Percentiles rank a stretch among this genome's conserved stretches.
These are phyloP conservation scores for Symbiotaphrina buchneri DNA, from an alignment of 495 filamentous ascomycete species.

Conservation along the genomic window DNA sequence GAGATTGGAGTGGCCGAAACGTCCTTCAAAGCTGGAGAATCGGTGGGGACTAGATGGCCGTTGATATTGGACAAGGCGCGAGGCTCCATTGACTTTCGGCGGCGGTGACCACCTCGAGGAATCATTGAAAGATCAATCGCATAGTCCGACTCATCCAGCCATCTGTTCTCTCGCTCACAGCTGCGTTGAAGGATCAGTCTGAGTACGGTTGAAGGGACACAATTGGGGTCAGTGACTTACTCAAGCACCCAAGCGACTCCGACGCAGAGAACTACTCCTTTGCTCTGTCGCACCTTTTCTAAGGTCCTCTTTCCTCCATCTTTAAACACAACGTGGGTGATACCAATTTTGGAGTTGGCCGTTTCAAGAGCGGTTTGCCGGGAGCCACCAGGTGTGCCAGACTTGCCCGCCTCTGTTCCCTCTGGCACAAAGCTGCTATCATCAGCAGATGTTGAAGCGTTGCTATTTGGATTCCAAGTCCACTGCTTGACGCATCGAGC, in stretches of 20 bases:
- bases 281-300: slow-evolving; percentile 59
- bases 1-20: slow-evolving; percentile 6
- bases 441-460: background rate
- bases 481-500: slow-evolving; percentile 66
- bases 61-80: slow-evolving; percentile 46
- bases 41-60: slow-evolving; percentile 30
- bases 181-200: slow-evolving; percentile 14
- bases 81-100: slow-evolving; percentile 86
- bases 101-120: slow-evolving; percentile 53
- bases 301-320: slow-evolving; percentile 73
- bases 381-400: slow-evolving; percentile 1
- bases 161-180: slow-evolving; percentile 60
- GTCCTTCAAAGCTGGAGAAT: slow-evolving; percentile 9
- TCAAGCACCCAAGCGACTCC: slow-evolving; percentile 77
- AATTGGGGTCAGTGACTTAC: slow-evolving; percentile 23
- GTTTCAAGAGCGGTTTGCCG: background rate
- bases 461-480: slow-evolving; percentile 52
- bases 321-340: slow-evolving; percentile 92
- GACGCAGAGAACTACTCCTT: slow-evolving; percentile 60
- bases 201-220: background rate
- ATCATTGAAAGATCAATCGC: slow-evolving; percentile 45
- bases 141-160: slow-evolving; percentile 48
- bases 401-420: background rate
- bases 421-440: slow-evolving; percentile 1
- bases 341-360: slow-evolving; percentile 35